Conservation (phyloP, 2,329 filamentous ascomycete genomes). For the Huntiella moniliformis region DNA sequence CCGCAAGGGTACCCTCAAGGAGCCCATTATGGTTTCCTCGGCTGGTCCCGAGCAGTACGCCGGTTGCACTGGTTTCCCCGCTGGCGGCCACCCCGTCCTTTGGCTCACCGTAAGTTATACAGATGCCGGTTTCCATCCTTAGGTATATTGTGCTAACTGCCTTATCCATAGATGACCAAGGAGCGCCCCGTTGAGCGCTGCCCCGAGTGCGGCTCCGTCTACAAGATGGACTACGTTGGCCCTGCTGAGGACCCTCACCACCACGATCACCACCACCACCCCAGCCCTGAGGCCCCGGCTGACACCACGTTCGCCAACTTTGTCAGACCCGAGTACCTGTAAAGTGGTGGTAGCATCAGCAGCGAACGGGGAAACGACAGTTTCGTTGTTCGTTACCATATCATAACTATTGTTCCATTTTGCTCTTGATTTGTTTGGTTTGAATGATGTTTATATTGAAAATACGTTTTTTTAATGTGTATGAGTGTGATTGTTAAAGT, state of each 20-base stretch:
- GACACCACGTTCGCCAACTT: conserved; percentile 86
- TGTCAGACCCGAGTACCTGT: conserved; percentile 88
- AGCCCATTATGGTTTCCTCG: conserved; percentile 81
- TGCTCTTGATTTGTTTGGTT: conserved; percentile 2
- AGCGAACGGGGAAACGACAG: neutral
- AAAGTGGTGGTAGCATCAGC: conserved; percentile 19
- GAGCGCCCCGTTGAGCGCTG: conserved; percentile 87
- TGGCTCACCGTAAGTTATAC: conserved; percentile 63
- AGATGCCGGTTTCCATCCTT: neutral
- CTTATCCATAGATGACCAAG: conserved; percentile 47
- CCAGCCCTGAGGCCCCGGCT: conserved; percentile 50
- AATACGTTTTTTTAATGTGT: neutral
- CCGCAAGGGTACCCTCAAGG: conserved; percentile 67
- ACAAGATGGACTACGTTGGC: conserved; percentile 96
- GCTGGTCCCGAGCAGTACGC: conserved; percentile 91
- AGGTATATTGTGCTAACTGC: neutral
- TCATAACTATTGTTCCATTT: conserved; percentile 5
- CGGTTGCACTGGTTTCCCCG: conserved; percentile 87
- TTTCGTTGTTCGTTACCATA: conserved; percentile 1
- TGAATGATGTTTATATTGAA: neutral
- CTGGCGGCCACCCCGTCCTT: conserved; percentile 73
- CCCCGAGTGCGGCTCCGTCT: conserved; percentile 86
- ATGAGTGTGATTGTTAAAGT: neutral
- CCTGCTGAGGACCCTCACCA: conserved; percentile 53
- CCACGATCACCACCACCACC: conserved; percentile 34